Percentiles rank a stretch among this genome's conserved stretches.
Evolutionary conservation across 495 filamentous ascomycete species (phyloP).

Genomic region (Xylaria curta): DNA sequence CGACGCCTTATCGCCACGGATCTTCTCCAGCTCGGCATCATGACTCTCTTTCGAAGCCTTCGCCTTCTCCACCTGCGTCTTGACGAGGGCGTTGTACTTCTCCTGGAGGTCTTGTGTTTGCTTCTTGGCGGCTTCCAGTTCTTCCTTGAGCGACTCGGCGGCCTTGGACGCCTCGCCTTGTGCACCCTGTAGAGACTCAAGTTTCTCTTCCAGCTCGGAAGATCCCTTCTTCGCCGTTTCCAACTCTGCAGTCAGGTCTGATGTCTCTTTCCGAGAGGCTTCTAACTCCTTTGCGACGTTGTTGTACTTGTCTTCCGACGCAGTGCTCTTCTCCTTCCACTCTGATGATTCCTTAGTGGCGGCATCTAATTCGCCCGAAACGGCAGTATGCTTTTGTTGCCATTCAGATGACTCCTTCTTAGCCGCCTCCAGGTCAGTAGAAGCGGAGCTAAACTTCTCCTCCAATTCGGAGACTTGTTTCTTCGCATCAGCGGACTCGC

Average conservation of each 20-base stretch:
- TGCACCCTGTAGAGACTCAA: background rate
- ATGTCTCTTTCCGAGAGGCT: slow-evolving; percentile 8
- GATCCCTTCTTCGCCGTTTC: slow-evolving; percentile 20
- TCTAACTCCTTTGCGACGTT: background rate
- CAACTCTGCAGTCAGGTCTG: slow-evolving; percentile 8
- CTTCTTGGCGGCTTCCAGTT: slow-evolving; percentile 20
- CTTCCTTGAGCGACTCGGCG: background rate
- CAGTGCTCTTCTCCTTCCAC: slow-evolving; percentile 19
- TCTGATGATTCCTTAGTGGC: slow-evolving; percentile 11
- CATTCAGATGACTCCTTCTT: slow-evolving; percentile 21
- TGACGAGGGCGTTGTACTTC: slow-evolving; percentile 7
- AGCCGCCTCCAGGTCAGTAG: slow-evolving; percentile 11
- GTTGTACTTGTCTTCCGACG: slow-evolving; percentile 1
- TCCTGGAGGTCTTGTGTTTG: background rate
- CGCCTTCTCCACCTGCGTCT: slow-evolving; percentile 8
- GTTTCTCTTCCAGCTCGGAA: slow-evolving; percentile 3
- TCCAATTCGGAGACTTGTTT: slow-evolving; percentile 1
- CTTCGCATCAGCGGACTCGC: slow-evolving; percentile 19
- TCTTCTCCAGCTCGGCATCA: background rate
- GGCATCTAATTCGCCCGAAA: background rate
- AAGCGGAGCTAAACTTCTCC: slow-evolving; percentile 5
- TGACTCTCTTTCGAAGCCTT: slow-evolving; percentile 3
- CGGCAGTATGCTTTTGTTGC: slow-evolving; percentile 17
- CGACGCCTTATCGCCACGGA: slow-evolving; percentile 7
- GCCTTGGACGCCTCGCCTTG: slow-evolving; percentile 6